phyloP scores from a whole-genome alignment of 805 yeast species.

The Cyberlindnera japonica region DNA sequence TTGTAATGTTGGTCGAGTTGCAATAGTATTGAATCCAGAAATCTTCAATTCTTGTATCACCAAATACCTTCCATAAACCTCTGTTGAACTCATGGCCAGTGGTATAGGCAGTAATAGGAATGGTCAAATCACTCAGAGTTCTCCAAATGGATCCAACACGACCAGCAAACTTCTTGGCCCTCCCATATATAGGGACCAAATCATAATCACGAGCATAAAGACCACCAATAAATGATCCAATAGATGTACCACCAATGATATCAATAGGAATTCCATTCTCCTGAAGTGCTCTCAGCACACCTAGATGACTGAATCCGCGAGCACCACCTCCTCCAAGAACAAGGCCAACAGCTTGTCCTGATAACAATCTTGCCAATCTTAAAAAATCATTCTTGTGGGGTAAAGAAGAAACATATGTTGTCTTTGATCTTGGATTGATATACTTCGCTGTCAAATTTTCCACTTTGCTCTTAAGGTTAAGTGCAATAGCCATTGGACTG shows the following conservation, averaged over 20 bases:
- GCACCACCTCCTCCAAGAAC: conserved; percentile 99
- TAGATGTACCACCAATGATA: conserved; percentile 92
- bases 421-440: conserved; percentile 11
- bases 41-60: conserved; percentile 89
- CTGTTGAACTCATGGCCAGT: conserved; percentile 97
- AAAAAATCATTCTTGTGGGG: conserved; percentile 83
- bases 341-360: conserved; percentile 91
- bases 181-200: conserved; percentile 83
- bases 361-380: conserved; percentile 81
- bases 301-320: conserved; percentile 88
- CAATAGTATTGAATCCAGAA: conserved; percentile 89
- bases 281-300: conserved; percentile 86
- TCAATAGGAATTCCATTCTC: conserved; percentile 93
- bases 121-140: conserved; percentile 75
- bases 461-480: conserved; percentile 33
- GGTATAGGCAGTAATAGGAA: conserved; percentile 90
- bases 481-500: conserved; percentile 20
- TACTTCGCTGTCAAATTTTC: conserved; percentile 34
- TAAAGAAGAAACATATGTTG: conserved; percentile 27
- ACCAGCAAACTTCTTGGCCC: conserved; percentile 81
- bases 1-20: conserved; percentile 92
- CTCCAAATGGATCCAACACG: conserved; percentile 87
- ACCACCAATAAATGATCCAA: conserved; percentile 95
- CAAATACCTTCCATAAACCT: conserved; percentile 96
- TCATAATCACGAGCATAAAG: conserved; percentile 90